A percentile compares a stretch with the other conserved stretches of the same genome.
Evolutionary conservation across 1,284 basidiomycete genomes (phyloP).

Genomic region (Boletus holoroseus): DNA sequence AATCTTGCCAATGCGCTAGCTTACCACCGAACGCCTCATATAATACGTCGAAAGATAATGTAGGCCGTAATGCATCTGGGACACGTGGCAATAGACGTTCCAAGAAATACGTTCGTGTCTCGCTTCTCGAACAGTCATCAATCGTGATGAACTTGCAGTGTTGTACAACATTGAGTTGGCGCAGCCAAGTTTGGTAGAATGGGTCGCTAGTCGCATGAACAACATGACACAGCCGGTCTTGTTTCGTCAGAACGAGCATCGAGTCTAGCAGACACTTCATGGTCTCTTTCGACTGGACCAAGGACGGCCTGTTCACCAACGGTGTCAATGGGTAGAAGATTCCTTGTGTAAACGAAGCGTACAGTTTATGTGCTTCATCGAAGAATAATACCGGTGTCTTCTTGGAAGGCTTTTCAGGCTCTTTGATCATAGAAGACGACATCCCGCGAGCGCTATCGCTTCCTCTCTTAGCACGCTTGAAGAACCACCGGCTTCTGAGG

Average conservation of each 20-base stretch:
- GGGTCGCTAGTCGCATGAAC: constrained; percentile 80
- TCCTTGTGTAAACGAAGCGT: constrained; percentile 23
- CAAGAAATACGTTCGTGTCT: constrained; percentile 60
- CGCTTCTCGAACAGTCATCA: constrained; percentile 68
- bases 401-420: constrained; percentile 43
- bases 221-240: constrained; percentile 76
- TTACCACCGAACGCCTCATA: constrained; percentile 79
- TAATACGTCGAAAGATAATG: constrained; percentile 63
- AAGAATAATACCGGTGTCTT: constrained; percentile 77
- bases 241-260: constrained; percentile 80
- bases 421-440: constrained; percentile 32
- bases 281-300: constrained; percentile 69
- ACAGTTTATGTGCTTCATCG: constrained; percentile 80
- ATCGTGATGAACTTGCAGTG: constrained; percentile 80
- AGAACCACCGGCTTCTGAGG: constrained; percentile 32
- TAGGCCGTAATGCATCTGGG: constrained; percentile 48
- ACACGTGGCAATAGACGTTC: constrained; percentile 58
- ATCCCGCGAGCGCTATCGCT: constrained; percentile 28
- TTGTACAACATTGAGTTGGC: constrained; percentile 70
- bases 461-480: constrained; percentile 29
- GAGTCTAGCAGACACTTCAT: constrained; percentile 80
- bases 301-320: constrained; percentile 46
- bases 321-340: constrained; percentile 5
- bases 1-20: constrained; percentile 75
- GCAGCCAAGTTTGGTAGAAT: constrained; percentile 77